Evolutionary conservation across 495 filamentous ascomycete species (phyloP).

Genomic region (Staphylotrichum longicolle): DNA sequence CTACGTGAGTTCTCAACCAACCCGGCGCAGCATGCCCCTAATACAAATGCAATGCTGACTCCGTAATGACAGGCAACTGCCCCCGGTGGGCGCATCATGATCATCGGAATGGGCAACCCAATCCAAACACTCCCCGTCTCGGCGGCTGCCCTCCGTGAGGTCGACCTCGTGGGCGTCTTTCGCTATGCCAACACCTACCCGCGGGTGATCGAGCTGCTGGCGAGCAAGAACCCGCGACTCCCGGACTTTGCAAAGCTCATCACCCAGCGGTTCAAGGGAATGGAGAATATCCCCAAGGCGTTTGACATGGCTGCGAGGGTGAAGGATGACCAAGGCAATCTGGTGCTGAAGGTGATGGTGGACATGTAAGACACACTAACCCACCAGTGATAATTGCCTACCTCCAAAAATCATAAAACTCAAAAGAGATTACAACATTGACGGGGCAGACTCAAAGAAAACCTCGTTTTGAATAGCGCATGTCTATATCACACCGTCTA

Average conservation of each 20-base stretch:
- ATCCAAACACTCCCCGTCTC: constrained; percentile 84
- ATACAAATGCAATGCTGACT: neutral
- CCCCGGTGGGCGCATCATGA: constrained; percentile 76
- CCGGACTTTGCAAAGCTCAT: constrained; percentile 62
- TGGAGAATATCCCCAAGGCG: constrained; percentile 45
- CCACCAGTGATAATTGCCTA: too few species aligned
- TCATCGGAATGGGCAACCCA: constrained; percentile 94
- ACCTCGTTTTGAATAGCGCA: too few species aligned
- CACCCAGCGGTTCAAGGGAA: constrained; percentile 61
- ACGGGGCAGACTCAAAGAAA: too few species aligned
- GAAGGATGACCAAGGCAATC: constrained; percentile 50
- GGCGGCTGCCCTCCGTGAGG: constrained; percentile 82
- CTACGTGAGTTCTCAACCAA: constrained; percentile 52
- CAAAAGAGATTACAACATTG: too few species aligned
- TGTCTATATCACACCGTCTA: neutral
- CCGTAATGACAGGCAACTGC: constrained; percentile 51
- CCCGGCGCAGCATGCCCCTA: too few species aligned
- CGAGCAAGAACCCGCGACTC: constrained; percentile 53
- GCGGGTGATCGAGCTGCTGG: constrained; percentile 68
- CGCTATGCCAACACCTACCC: constrained; percentile 85
- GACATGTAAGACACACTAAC: constrained; percentile 35
- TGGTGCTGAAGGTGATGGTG: constrained; percentile 57
- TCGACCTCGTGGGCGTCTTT: constrained; percentile 90
- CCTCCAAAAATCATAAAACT: too few species aligned
- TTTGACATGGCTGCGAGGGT: constrained; percentile 54